These are phyloP conservation scores for Manihot esculenta DNA, from an alignment of 441 rosid species.

Conservation along the genomic window DNA sequence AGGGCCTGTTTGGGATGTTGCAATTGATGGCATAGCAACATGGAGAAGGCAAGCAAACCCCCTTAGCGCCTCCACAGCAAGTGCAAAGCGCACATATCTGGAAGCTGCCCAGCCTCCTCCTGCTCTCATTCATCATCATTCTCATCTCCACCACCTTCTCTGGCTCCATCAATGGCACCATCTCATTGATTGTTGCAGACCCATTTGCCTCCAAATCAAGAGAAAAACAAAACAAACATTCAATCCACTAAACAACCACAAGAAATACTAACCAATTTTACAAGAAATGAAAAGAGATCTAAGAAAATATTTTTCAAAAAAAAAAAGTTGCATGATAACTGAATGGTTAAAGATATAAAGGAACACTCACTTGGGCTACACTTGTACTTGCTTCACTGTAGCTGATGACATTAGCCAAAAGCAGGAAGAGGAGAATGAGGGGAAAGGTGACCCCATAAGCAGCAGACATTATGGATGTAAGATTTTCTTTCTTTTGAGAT, in stretches of 20 bases:
- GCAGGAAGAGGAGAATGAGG: slow-evolving; percentile 24
- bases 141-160: slow-evolving; percentile 58
- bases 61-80: slow-evolving; percentile 91
- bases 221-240: slow-evolving; percentile 19
- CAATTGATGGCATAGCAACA: slow-evolving; percentile 98
- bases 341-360: not conserved
- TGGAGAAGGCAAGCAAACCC: slow-evolving; percentile 81
- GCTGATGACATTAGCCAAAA: slow-evolving; percentile 14
- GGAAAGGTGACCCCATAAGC: slow-evolving; percentile 24
- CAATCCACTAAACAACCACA: slow-evolving; percentile 18
- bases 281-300: slow-evolving; percentile 35
- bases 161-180: slow-evolving; percentile 49
- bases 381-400: slow-evolving; percentile 26
- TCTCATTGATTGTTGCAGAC: slow-evolving; percentile 34
- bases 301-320: not conserved
- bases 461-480: slow-evolving; percentile 29
- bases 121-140: slow-evolving; percentile 71
- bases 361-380: slow-evolving; percentile 32
- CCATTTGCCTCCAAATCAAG: slow-evolving; percentile 52
- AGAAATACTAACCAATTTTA: slow-evolving; percentile 1
- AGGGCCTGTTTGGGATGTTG: slow-evolving; percentile 94
- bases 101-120: slow-evolving; percentile 76
- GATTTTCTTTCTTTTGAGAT: slow-evolving; percentile 5
- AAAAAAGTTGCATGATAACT: not conserved
- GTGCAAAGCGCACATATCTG: slow-evolving; percentile 94